Evolutionary conservation across 2,329 filamentous ascomycete genomes (phyloP).

Genomic region (Curvularia sp.): DNA sequence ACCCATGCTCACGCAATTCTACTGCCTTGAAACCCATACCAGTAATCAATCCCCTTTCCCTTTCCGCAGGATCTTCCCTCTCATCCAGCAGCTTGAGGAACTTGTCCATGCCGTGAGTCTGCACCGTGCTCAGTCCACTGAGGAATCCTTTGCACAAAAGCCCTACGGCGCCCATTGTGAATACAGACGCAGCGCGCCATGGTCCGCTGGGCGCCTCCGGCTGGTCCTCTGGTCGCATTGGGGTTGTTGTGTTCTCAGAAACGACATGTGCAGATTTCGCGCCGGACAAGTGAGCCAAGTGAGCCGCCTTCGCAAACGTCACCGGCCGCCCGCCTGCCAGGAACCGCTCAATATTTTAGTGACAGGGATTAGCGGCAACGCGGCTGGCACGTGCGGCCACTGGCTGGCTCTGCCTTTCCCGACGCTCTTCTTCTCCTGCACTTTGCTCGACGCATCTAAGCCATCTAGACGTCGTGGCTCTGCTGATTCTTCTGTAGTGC

Average conservation of each 20-base stretch:
- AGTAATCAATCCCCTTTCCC: slow-evolving; percentile 81
- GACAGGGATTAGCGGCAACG: slow-evolving; percentile 25
- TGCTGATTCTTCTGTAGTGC: not conserved
- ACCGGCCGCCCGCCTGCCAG: slow-evolving; percentile 15
- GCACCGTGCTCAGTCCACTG: slow-evolving; percentile 74
- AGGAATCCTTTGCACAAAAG: slow-evolving; percentile 77
- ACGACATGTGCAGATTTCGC: slow-evolving; percentile 27
- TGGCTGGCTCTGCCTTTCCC: slow-evolving; percentile 18
- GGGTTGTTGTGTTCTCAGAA: slow-evolving; percentile 20
- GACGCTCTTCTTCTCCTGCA: slow-evolving; percentile 1
- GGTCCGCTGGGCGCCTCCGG: slow-evolving; percentile 65
- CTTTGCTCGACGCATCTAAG: not conserved
- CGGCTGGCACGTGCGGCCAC: slow-evolving; percentile 14
- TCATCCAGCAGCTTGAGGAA: slow-evolving; percentile 80
- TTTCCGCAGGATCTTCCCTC: slow-evolving; percentile 69
- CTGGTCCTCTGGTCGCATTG: slow-evolving; percentile 55
- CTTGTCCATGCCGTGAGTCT: slow-evolving; percentile 76
- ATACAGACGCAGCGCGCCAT: slow-evolving; percentile 77
- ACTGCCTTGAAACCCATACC: slow-evolving; percentile 60
- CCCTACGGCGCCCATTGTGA: slow-evolving; percentile 76
- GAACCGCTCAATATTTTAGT: slow-evolving; percentile 24
- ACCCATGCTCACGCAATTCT: not conserved
- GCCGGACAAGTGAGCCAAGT: slow-evolving; percentile 12
- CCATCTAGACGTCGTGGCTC: not conserved
- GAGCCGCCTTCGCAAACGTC: slow-evolving; percentile 23